Evolutionary conservation across 78 protist species (phyloP), one percentile per base, ranked within the genome.

Genomic region (Polysphondylium violaceum): DNA sequence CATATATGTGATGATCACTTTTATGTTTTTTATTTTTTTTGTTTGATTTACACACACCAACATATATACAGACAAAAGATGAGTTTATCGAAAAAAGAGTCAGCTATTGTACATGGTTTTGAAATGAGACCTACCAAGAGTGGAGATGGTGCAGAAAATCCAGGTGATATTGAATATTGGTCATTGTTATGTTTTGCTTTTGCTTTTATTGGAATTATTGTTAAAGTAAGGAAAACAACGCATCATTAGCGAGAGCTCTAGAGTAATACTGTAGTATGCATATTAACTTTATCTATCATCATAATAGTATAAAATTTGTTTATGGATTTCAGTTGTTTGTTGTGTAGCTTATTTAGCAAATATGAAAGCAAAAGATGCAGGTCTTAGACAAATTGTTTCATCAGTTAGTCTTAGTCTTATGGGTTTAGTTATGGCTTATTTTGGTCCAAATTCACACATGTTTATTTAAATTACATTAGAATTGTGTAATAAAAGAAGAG

Each of bases 341-440:
- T 64, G 87, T 36, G 44, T 43, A 35, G 74, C 87, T 11, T 64
- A 19, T 43, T 67, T 77, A 14, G 5, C 65, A 3, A 77, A 77
- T 64, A 43, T 63, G 59, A 77, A 77, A 50, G 16, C 87, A 35
- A 68, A 21, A 64, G 87, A 77, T 47, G 9, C 43, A 21, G 41
- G 75, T 4, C 3, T 35, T 27, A 77, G 74, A 77, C 56, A 47
- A 31, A 64, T 77, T 23, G 9, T 68, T 16, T 77, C 87, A 77
- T n/a, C 87, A 1, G 74, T 64, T 0, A 29, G 50, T 29, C n/a
- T 77, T 4, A 50, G 75, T 47, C 11, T 77, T 17, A 41, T 77
- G 59, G 87, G 87, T n/a, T 35, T 77, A 8, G 58, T 60, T 16
- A 77, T 77, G 87, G 74, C 75, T 14, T 77, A 77, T 51, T 47